A percentile compares a stretch with the other conserved stretches of the same genome.
phyloP scores from a whole-genome alignment of 345 rosid genomes.

The Corchorus capsularis region DNA sequence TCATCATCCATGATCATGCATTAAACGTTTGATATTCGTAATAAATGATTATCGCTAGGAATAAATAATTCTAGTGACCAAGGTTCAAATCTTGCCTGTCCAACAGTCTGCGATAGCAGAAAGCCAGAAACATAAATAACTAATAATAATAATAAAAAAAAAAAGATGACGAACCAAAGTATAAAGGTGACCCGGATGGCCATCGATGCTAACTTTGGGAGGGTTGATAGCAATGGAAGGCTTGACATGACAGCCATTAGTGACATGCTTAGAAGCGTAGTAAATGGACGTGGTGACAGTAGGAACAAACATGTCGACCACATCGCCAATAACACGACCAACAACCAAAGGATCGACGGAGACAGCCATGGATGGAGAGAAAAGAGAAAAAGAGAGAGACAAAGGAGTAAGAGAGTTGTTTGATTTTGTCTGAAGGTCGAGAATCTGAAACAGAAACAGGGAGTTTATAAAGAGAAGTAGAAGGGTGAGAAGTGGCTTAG shows the following conservation, averaged over 20 bases:
- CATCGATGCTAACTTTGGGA: slow-evolving; percentile 67
- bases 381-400: not conserved
- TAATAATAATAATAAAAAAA: no score
- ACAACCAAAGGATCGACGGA: slow-evolving; percentile 83
- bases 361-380: slow-evolving; percentile 48
- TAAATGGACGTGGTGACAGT: slow-evolving; percentile 55
- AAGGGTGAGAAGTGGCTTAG: slow-evolving; percentile 3
- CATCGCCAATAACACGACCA: slow-evolving; percentile 87
- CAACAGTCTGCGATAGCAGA: no score
- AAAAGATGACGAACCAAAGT: slow-evolving; percentile 50
- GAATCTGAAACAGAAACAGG: not conserved
- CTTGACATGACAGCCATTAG: slow-evolving; percentile 82
- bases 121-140: no score
- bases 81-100: no score
- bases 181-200: slow-evolving; percentile 60
- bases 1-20: slow-evolving; percentile 16
- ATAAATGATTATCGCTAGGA: not conserved
- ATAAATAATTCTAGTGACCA: not conserved
- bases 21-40: not conserved
- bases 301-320: slow-evolving; percentile 83
- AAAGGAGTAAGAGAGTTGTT: not conserved
- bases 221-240: slow-evolving; percentile 61
- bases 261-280: slow-evolving; percentile 74
- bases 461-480: slow-evolving; percentile 8
- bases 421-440: not conserved